Conservation (phyloP, 2,329 filamentous ascomycete species). For the Exophiala sp. region DNA sequence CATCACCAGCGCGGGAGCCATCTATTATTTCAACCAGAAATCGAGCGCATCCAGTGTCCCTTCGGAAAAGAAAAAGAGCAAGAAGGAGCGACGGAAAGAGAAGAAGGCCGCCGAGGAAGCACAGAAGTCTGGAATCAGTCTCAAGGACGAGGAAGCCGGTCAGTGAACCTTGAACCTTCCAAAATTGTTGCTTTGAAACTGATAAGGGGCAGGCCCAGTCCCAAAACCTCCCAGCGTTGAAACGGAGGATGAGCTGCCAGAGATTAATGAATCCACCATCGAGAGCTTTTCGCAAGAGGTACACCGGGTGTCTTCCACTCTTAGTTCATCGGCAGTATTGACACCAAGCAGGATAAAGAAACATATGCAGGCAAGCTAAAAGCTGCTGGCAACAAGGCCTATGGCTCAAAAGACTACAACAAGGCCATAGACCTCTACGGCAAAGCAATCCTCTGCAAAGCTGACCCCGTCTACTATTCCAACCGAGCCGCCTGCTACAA, state of each 20-base stretch:
- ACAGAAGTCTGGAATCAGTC: constrained; percentile 38
- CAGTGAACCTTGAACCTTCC: constrained; percentile 3
- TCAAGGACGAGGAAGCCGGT: constrained; percentile 35
- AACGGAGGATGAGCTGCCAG: constrained; percentile 63
- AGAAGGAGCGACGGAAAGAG: constrained; percentile 84
- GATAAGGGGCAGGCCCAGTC: constrained; percentile 11
- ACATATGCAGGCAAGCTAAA: constrained; percentile 89
- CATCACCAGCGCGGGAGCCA: constrained; percentile 82
- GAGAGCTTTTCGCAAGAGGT: constrained; percentile 48
- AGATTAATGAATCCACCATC: constrained; percentile 53
- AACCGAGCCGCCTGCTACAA: constrained; percentile 98
- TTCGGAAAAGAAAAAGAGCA: constrained; percentile 67
- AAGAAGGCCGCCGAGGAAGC: constrained; percentile 65
- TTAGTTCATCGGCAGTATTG: constrained; percentile 1
- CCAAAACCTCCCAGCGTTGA: constrained; percentile 34
- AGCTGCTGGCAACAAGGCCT: constrained; percentile 92
- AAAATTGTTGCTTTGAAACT: not conserved
- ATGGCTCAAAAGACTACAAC: constrained; percentile 89
- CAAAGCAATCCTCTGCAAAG: constrained; percentile 93
- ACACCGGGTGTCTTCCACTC: constrained; percentile 14
- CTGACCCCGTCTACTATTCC: constrained; percentile 97
- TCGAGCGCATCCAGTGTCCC: constrained; percentile 35
- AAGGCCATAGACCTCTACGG: constrained; percentile 92
- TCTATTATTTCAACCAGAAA: constrained; percentile 75
- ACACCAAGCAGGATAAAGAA: constrained; percentile 63